Evolutionary conservation across 352 stramenopile species (phyloP).

Genomic region (Phytopythium oedochilum): DNA sequence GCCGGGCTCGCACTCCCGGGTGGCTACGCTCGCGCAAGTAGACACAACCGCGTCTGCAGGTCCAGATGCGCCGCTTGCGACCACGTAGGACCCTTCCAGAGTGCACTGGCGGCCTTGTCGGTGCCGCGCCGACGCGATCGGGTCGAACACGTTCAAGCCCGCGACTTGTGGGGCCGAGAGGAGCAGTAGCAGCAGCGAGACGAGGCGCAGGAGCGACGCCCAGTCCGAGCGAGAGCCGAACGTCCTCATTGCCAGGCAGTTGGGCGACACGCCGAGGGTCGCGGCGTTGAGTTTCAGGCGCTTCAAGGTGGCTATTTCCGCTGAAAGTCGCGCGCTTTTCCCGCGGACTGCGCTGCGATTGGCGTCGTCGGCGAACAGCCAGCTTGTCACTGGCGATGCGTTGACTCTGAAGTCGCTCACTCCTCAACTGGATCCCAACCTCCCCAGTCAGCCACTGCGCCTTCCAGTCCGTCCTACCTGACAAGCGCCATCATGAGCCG

Average conservation of each 20-base stretch:
- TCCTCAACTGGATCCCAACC: not conserved
- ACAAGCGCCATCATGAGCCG: not conserved
- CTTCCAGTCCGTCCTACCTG: not conserved
- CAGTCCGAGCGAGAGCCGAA: not conserved
- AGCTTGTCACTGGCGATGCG: not conserved
- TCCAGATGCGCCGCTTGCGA: not conserved
- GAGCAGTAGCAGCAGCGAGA: not conserved
- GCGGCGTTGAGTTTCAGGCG: not conserved
- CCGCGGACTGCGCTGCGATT: too few relatives aligned
- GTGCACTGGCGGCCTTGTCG: constrained; percentile 1
- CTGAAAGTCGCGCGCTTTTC: not conserved
- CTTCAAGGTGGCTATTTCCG: constrained; percentile 1
- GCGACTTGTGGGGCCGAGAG: not conserved
- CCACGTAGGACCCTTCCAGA: not conserved
- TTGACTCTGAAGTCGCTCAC: not conserved
- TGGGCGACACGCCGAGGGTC: not conserved
- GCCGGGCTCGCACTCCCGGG: constrained; percentile 32
- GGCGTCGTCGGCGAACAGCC: not conserved
- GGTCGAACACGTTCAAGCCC: not conserved
- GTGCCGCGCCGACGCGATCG: not conserved
- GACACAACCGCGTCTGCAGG: not conserved
- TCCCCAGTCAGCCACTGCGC: not conserved
- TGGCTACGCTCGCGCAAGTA: not conserved
- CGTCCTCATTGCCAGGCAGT: not conserved
- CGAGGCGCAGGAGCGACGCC: not conserved